Percentiles rank a stretch among this genome's conserved stretches.
phyloP scores from a whole-genome alignment of 441 rosid genomes.

The Mallotus japonicus region DNA sequence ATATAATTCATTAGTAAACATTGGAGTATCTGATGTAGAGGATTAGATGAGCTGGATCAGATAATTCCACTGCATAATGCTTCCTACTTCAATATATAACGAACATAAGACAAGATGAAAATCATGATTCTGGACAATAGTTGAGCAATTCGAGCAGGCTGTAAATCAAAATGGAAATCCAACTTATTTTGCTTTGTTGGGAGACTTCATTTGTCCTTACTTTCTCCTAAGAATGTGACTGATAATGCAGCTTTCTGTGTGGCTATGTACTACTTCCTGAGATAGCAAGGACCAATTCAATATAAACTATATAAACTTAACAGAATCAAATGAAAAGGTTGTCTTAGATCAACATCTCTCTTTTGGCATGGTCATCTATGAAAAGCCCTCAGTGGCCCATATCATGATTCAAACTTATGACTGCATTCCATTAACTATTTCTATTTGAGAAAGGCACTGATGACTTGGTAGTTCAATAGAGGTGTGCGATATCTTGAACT shows the following conservation, averaged over 20 bases:
- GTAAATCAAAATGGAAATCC: too few relatives aligned
- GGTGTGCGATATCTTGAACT: too few relatives aligned
- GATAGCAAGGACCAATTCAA: neutral
- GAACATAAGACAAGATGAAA: neutral
- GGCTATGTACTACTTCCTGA: neutral
- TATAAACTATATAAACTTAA: too few relatives aligned
- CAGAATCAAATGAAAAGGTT: neutral
- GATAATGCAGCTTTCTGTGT: neutral
- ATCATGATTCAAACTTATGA: slow-evolving; percentile 1
- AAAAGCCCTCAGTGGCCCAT: neutral
- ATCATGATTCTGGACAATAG: neutral
- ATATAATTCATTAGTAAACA: too few relatives aligned
- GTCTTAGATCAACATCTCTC: too few relatives aligned
- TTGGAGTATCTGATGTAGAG: too few relatives aligned
- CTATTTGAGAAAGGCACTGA: too few relatives aligned
- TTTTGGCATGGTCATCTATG: neutral
- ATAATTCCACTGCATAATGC: neutral
- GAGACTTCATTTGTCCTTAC: neutral
- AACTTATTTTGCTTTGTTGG: neutral
- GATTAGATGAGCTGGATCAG: neutral
- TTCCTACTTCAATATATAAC: neutral
- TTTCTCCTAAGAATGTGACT: neutral
- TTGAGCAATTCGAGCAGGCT: too few relatives aligned
- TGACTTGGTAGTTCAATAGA: too few relatives aligned
- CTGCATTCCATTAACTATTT: too few relatives aligned